These are phyloP conservation scores for Fragaria nilgerrensis DNA, from an alignment of 306 rosid species.

Conservation along the genomic window DNA sequence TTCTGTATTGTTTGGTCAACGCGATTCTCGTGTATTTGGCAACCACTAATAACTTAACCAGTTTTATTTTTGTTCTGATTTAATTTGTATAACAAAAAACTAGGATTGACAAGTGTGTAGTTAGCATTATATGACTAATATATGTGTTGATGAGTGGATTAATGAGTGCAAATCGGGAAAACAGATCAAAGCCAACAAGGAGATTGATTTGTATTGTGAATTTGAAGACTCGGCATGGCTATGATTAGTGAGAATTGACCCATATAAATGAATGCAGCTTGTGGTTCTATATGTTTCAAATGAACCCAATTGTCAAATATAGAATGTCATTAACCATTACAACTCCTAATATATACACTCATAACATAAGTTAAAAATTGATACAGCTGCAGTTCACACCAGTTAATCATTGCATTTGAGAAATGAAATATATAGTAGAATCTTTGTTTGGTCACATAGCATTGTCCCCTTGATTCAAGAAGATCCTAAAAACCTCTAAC, in stretches of 20 bases:
- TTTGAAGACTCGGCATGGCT: background rate
- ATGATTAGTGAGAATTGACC: background rate
- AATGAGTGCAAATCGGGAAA: background rate
- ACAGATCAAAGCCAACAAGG: background rate
- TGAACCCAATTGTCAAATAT: background rate
- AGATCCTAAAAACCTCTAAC: background rate
- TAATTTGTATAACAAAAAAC: background rate
- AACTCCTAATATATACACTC: background rate
- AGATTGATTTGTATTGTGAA: background rate
- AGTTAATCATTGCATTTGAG: background rate
- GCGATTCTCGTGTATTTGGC: background rate
- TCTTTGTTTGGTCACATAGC: background rate
- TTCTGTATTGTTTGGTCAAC: background rate
- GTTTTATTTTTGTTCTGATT: background rate
- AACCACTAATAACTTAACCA: background rate
- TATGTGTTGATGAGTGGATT: background rate
- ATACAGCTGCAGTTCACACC: background rate
- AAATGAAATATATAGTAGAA: background rate
- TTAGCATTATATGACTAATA: background rate
- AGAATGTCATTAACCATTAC: background rate
- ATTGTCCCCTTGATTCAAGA: background rate
- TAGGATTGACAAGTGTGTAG: background rate
- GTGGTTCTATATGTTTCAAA: background rate
- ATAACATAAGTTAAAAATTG: background rate
- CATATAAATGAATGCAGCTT: background rate